phyloP scores from a whole-genome alignment of 306 rosid species.

The Malus asiatica region DNA sequence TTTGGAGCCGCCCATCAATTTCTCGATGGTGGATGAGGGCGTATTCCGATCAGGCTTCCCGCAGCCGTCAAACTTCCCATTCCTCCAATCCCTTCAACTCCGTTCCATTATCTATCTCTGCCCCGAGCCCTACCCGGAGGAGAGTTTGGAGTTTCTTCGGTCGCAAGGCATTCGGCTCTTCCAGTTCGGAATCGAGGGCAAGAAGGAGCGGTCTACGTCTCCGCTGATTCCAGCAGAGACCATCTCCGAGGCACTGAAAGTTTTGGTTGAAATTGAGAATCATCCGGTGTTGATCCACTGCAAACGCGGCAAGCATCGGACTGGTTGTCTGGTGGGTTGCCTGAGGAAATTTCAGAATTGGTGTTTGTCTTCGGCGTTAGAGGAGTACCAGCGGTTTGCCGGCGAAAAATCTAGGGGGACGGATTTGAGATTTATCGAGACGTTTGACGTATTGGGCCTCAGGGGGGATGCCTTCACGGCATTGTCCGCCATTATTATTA shows the following conservation, averaged over 20 bases:
- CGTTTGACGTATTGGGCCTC: constrained; percentile 37
- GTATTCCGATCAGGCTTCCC: constrained; percentile 76
- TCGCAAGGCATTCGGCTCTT: constrained; percentile 51
- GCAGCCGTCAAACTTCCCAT: constrained; percentile 49
- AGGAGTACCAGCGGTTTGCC: constrained; percentile 58
- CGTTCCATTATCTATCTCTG: constrained; percentile 72
- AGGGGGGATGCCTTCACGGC: constrained; percentile 71
- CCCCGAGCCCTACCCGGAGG: constrained; percentile 72
- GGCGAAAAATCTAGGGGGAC: constrained; percentile 55
- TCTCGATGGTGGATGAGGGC: constrained; percentile 75
- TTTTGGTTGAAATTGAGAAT: constrained; percentile 42
- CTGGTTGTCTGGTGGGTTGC: constrained; percentile 80
- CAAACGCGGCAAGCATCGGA: constrained; percentile 75
- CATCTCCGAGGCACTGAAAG: constrained; percentile 57
- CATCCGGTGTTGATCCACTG: constrained; percentile 53
- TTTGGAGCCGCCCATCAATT: constrained; percentile 59
- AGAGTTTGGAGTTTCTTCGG: constrained; percentile 63
- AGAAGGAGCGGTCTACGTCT: constrained; percentile 59
- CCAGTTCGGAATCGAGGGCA: constrained; percentile 88
- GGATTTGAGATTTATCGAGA: constrained; percentile 63
- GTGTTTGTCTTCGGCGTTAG: constrained; percentile 67
- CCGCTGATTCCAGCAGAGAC: constrained; percentile 38
- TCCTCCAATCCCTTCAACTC: constrained; percentile 58
- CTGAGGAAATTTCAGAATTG: constrained; percentile 79
- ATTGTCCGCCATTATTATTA: constrained; percentile 14